Percentiles rank a stretch among this genome's conserved stretches.
phyloP scores from a whole-genome alignment of 345 rosid species.

The Gossypium turneri region DNA sequence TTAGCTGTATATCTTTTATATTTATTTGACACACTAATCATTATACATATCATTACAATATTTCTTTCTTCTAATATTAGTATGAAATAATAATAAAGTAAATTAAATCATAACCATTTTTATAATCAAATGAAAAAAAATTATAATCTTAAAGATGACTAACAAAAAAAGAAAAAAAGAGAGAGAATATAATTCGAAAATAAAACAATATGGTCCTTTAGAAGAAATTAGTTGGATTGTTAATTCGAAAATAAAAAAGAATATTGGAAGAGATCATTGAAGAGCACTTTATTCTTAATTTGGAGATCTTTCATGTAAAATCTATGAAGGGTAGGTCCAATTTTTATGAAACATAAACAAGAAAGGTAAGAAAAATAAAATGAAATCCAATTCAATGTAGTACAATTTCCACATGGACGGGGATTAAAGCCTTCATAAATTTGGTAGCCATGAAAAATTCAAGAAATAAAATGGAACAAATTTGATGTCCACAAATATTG shows the following conservation, averaged over 20 bases:
- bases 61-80: background rate
- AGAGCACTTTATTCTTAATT: background rate
- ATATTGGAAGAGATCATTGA: too few relatives aligned
- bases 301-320: conserved; percentile 16
- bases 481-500: conserved; percentile 22
- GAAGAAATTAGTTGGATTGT: background rate
- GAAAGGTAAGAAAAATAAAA: background rate
- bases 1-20: conserved; percentile 10
- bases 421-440: background rate
- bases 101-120: background rate
- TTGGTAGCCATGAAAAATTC: conserved; percentile 25
- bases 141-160: background rate
- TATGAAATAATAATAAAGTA: background rate
- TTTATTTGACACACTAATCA: background rate
- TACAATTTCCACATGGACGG: background rate
- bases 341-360: background rate
- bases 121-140: background rate
- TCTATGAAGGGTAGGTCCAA: conserved; percentile 8
- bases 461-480: background rate
- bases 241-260: too few relatives aligned
- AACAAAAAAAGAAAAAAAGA: too few relatives aligned
- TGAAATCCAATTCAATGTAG: background rate
- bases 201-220: background rate
- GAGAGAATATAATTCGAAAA: background rate
- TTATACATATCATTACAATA: background rate